Percentiles rank a stretch among this genome's conserved stretches.
Evolutionary conservation across 148 eudicot genomes (phyloP).

Genomic region (Nepenthes mirabilis): DNA sequence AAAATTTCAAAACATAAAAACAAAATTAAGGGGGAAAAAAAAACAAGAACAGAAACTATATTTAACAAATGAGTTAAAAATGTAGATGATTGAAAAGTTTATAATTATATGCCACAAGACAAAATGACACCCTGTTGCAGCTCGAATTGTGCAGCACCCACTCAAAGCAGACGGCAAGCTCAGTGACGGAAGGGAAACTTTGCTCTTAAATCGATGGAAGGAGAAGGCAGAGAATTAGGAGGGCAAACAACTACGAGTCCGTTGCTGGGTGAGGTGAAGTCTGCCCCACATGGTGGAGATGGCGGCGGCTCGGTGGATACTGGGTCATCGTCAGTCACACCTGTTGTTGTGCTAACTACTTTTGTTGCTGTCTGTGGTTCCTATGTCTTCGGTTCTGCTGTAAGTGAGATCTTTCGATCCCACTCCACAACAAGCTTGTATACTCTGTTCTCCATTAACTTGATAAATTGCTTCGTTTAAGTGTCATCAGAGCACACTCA

Average conservation of each 20-base stretch:
- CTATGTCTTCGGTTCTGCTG: slow-evolving; percentile 67
- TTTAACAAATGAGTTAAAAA: too few species aligned
- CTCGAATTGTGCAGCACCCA: too few species aligned
- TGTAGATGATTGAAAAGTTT: too few species aligned
- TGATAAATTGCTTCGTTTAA: neutral
- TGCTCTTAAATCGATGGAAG: neutral
- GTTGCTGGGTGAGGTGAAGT: slow-evolving; percentile 1
- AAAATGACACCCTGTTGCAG: too few species aligned
- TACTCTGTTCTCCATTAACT: too few species aligned
- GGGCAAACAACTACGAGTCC: slow-evolving; percentile 8
- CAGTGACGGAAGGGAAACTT: too few species aligned
- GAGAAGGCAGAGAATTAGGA: neutral
- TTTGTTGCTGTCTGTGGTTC: slow-evolving; percentile 69
- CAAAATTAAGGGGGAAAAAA: too few species aligned
- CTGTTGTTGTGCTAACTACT: slow-evolving; percentile 41
- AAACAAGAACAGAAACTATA: too few species aligned
- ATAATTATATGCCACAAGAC: too few species aligned
- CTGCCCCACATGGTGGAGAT: neutral
- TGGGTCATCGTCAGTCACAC: slow-evolving; percentile 15
- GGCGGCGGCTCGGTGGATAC: neutral
- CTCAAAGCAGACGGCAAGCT: too few species aligned
- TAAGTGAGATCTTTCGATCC: slow-evolving; percentile 16
- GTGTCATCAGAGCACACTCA: neutral
- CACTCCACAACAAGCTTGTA: neutral
- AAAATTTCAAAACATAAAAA: too few species aligned